Conservation (phyloP, 2,329 filamentous ascomycete species). For the Arachnopeziza araneosa region DNA sequence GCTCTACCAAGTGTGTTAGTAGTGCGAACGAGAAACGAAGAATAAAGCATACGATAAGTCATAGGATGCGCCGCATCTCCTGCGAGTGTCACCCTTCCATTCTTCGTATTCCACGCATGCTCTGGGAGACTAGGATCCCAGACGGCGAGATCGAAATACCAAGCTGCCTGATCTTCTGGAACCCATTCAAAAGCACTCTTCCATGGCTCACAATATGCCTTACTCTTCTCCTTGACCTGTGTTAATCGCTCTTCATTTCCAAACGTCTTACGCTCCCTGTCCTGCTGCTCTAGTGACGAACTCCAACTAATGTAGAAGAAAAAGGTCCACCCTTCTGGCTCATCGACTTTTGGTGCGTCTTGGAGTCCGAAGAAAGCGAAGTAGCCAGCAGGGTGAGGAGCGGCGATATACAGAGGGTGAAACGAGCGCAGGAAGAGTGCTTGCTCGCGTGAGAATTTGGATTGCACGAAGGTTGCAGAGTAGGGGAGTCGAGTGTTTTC, state of each 20-base stretch:
- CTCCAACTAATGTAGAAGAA: slow-evolving; percentile 44
- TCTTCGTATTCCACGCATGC: slow-evolving; percentile 30
- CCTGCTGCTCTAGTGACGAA: slow-evolving; percentile 36
- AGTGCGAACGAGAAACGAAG: not conserved
- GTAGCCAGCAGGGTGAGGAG: slow-evolving; percentile 38
- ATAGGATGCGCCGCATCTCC: slow-evolving; percentile 34
- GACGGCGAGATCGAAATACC: slow-evolving; percentile 27
- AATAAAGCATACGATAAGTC: slow-evolving; percentile 31
- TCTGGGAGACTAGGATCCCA: slow-evolving; percentile 31
- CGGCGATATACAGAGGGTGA: slow-evolving; percentile 39
- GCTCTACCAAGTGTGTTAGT: slow-evolving; percentile 34
- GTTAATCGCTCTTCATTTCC: slow-evolving; percentile 34
- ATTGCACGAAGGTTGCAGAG: slow-evolving; percentile 40
- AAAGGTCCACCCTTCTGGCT: slow-evolving; percentile 39
- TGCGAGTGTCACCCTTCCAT: slow-evolving; percentile 29
- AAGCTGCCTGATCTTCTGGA: slow-evolving; percentile 28
- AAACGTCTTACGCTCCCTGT: slow-evolving; percentile 28
- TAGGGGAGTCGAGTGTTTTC: slow-evolving; percentile 37
- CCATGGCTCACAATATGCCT: slow-evolving; percentile 39
- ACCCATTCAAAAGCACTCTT: slow-evolving; percentile 35
- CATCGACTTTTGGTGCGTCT: slow-evolving; percentile 33
- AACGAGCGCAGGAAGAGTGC: slow-evolving; percentile 38
- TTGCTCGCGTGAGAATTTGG: slow-evolving; percentile 36
- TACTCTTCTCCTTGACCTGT: slow-evolving; percentile 37
- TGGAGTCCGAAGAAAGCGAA: slow-evolving; percentile 43